phyloP scores from a whole-genome alignment of 331 rosid species.

The Telfairia occidentalis region DNA sequence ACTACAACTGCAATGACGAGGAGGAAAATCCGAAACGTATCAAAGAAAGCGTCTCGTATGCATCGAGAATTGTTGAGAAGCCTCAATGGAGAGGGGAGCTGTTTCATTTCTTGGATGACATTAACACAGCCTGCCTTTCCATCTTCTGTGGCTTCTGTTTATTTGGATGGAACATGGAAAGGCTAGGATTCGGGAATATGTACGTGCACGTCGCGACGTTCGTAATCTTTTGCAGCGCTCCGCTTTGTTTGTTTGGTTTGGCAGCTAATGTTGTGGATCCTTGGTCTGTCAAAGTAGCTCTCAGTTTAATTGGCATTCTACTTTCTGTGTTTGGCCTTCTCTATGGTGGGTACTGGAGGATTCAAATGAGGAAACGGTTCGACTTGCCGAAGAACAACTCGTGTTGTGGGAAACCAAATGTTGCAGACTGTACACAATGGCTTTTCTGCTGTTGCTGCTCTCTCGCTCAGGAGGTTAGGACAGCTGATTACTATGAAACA shows the following conservation, averaged over 20 bases:
- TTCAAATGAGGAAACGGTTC: slow-evolving; percentile 42
- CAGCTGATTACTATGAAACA: slow-evolving; percentile 30
- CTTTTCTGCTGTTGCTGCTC: slow-evolving; percentile 52
- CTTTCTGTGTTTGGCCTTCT: slow-evolving; percentile 38
- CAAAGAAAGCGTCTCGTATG: slow-evolving; percentile 21
- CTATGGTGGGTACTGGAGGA: slow-evolving; percentile 52
- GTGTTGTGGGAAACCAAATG: slow-evolving; percentile 31
- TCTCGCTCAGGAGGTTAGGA: slow-evolving; percentile 50
- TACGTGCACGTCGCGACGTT: slow-evolving; percentile 40
- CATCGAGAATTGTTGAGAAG: slow-evolving; percentile 23
- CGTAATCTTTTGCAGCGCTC: slow-evolving; percentile 38
- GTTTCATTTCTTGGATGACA: slow-evolving; percentile 30
- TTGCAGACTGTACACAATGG: slow-evolving; percentile 38
- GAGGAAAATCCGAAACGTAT: slow-evolving; percentile 21
- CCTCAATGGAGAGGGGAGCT: slow-evolving; percentile 48
- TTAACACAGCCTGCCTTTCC: slow-evolving; percentile 21
- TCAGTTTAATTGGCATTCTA: slow-evolving; percentile 24
- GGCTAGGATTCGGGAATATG: slow-evolving; percentile 41
- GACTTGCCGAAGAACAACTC: slow-evolving; percentile 26
- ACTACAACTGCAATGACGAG: slow-evolving; percentile 18
- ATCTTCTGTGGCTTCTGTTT: slow-evolving; percentile 37
- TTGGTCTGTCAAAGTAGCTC: slow-evolving; percentile 21
- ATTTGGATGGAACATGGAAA: slow-evolving; percentile 40
- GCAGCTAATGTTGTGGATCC: slow-evolving; percentile 36
- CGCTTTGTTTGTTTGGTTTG: slow-evolving; percentile 33